A percentile compares a stretch with the other conserved stretches of the same genome.
These are phyloP conservation scores for Pleurotus platypus DNA, from an alignment of 768 basidiomycete genomes.

Conservation along the genomic window DNA sequence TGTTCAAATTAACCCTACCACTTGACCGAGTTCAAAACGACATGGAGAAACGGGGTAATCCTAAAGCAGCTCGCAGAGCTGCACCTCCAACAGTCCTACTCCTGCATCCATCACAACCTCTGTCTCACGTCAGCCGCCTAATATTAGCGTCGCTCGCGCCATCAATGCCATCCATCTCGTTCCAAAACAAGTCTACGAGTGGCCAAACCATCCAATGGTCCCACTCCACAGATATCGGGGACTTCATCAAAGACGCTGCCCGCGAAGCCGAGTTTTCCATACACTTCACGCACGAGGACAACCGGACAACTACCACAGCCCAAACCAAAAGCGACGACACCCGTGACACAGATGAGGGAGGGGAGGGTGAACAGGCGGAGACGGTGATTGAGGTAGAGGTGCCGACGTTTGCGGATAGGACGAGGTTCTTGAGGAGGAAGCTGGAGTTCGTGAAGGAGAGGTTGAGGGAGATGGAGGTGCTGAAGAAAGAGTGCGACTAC, in stretches of 20 bases:
- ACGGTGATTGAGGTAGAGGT: slow-evolving; percentile 47
- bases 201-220: slow-evolving; percentile 50
- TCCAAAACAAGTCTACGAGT: slow-evolving; percentile 33
- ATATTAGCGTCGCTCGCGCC: slow-evolving; percentile 43
- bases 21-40: slow-evolving; percentile 23
- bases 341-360: slow-evolving; percentile 13
- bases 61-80: not conserved
- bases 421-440: slow-evolving; percentile 50
- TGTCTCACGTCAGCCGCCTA: slow-evolving; percentile 58
- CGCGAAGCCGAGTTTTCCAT: slow-evolving; percentile 52
- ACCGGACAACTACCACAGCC: no score
- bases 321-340: no score
- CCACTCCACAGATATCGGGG: slow-evolving; percentile 59
- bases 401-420: slow-evolving; percentile 61
- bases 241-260: slow-evolving; percentile 64
- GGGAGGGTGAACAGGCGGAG: slow-evolving; percentile 10
- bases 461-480: slow-evolving; percentile 44
- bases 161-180: slow-evolving; percentile 35
- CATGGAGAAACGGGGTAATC: not conserved
- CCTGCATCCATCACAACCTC: slow-evolving; percentile 65
- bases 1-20: slow-evolving; percentile 65
- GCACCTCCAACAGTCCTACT: slow-evolving; percentile 51
- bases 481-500: slow-evolving; percentile 53
- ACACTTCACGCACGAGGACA: slow-evolving; percentile 26
- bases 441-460: slow-evolving; percentile 39